Evolutionary conservation across 1,284 basidiomycete genomes (phyloP), one percentile per base, ranked within the genome.

Genomic region (Pisolithus thermaeus): DNA sequence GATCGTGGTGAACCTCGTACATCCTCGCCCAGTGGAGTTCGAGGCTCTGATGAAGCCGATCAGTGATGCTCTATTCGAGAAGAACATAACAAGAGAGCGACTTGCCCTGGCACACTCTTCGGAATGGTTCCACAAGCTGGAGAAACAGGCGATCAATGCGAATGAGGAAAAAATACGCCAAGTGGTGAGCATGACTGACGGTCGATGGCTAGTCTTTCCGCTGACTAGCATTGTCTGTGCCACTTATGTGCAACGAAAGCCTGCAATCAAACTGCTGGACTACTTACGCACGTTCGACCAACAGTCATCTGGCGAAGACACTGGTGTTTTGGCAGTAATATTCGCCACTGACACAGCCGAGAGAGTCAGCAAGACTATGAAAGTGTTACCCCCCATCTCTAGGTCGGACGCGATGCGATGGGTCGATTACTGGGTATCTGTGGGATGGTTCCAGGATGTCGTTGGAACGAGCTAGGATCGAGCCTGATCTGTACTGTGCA

Each of bases 1-100:
- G 4, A 25, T 55, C 2, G 57, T 54, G 0, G 46, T 64, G 9
- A 68, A 68, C 43, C 12, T 70, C 35, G 61, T 69, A 16, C 65
- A 68, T 48, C 64, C 66, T 1, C 56, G 56, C 5, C 59, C 61
- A 2, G 45, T 58, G 7, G 20, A 51, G 46, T 68, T 63, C 64
- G 53, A 32, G 3, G 48, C 50, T 2, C 20, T 67, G 22, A 61
- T 69, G 37, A 46, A 51, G n/a, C 38, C 52, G 9, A 54, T 68
- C 20, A 45, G 53, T 7, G 54, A 56, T 7, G 52, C 54, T 2
- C 27, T 60, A 14, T 35, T 53, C 41, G 49, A 51, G 22, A 49
- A 52, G 8, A 45, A 37, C 11, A 25, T 59, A 51, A 57, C 53
- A 14, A 7, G 42, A 7, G 41, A 52, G 14, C 38, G 18, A 1